Percentiles rank a stretch among this genome's conserved stretches.
Evolutionary conservation across 2,329 filamentous ascomycete species (phyloP).

Genomic region (Phyllosticta paracitricarpa): DNA sequence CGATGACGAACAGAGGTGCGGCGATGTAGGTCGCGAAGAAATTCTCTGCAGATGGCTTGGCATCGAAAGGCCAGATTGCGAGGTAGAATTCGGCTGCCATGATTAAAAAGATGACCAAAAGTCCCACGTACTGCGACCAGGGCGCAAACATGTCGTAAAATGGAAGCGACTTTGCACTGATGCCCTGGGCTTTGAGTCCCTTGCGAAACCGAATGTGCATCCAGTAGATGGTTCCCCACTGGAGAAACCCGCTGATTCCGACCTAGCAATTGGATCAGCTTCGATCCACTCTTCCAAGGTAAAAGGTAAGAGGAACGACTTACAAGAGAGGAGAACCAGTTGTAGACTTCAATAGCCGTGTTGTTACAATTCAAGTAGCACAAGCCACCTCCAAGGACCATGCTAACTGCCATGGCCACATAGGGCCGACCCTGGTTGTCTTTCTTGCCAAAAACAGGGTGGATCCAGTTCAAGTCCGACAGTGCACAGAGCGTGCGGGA

Average conservation of each 20-base stretch:
- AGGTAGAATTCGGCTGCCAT: slow-evolving; percentile 39
- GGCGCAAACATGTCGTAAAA: slow-evolving; percentile 9
- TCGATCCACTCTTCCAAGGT: slow-evolving; percentile 19
- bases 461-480: slow-evolving; percentile 8
- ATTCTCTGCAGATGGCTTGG: slow-evolving; percentile 23
- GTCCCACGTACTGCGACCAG: slow-evolving; percentile 6
- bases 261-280: slow-evolving; percentile 11
- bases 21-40: slow-evolving; percentile 42
- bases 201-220: slow-evolving; percentile 23
- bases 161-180: slow-evolving; percentile 8
- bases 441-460: slow-evolving; percentile 8
- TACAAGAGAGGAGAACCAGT: slow-evolving; percentile 41
- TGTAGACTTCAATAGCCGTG: slow-evolving; percentile 34
- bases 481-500: slow-evolving; percentile 10
- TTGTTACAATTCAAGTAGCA: slow-evolving; percentile 32
- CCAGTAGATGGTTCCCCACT: slow-evolving; percentile 25
- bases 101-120: slow-evolving; percentile 29
- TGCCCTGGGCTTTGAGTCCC: slow-evolving; percentile 20
- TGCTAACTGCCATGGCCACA: slow-evolving; percentile 18
- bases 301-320: slow-evolving; percentile 50
- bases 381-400: slow-evolving; percentile 28
- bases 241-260: slow-evolving; percentile 25
- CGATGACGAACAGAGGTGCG: slow-evolving; percentile 11
- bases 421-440: slow-evolving; percentile 13
- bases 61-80: slow-evolving; percentile 34